Conservation (phyloP, 495 filamentous ascomycete species). For the Xylaria grammica region DNA sequence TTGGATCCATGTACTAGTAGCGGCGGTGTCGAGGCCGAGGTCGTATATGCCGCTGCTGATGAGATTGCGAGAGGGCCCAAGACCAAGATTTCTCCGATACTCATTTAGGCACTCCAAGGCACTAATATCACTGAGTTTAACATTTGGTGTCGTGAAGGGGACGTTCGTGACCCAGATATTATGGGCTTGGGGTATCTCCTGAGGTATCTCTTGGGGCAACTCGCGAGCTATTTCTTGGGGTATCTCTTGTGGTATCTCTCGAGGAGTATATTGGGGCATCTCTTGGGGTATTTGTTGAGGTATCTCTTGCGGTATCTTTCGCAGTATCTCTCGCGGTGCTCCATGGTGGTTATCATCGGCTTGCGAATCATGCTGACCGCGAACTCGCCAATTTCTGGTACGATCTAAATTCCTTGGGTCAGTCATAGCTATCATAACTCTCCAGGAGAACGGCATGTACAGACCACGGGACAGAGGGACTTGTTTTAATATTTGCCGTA, state of each 20-base stretch:
- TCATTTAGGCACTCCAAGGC: neutral
- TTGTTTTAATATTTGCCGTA: neutral
- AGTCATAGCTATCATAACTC: neutral
- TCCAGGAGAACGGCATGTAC: neutral
- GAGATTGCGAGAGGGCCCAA: slow-evolving; percentile 4
- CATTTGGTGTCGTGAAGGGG: neutral
- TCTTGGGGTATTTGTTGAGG: no score
- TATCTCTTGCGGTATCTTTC: neutral
- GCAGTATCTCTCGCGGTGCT: no score
- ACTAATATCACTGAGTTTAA: neutral
- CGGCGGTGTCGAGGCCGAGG: neutral
- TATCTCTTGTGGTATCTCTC: no score
- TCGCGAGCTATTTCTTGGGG: no score
- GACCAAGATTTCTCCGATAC: slow-evolving; percentile 1
- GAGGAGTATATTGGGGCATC: no score
- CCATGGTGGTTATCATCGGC: neutral
- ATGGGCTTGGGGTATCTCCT: no score
- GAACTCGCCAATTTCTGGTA: no score
- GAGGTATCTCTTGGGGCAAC: neutral
- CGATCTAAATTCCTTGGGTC: neutral
- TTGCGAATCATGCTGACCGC: neutral
- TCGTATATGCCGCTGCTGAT: slow-evolving; percentile 17
- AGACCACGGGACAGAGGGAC: neutral
- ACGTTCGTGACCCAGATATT: no score
- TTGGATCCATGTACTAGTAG: neutral